Evolutionary conservation across 164 flowering plant genomes (phyloP).

Genomic region (Kingdonia uniflora): DNA sequence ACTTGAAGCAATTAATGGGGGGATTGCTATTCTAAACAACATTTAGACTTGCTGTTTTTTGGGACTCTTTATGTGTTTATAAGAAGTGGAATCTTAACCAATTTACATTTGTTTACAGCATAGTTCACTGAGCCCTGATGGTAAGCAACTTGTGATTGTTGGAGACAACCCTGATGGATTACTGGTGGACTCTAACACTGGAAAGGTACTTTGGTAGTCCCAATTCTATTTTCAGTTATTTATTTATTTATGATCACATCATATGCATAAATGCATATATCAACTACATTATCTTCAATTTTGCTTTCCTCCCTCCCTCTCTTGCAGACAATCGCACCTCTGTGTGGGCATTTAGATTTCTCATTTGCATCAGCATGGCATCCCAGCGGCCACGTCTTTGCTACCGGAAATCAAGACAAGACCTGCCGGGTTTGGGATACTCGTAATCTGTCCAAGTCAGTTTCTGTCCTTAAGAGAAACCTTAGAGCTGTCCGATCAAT

Average conservation of each 20-base stretch:
- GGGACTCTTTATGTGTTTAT: too few relatives aligned
- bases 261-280: too few relatives aligned
- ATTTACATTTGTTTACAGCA: conserved; percentile 40
- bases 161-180: conserved; percentile 79
- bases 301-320: neutral
- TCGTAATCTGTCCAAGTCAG: conserved; percentile 59
- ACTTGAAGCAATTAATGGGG: too few relatives aligned
- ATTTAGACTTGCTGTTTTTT: too few relatives aligned
- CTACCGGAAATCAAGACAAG: conserved; percentile 97
- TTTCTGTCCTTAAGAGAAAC: conserved; percentile 70
- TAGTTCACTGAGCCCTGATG: conserved; percentile 76
- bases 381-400: conserved; percentile 71
- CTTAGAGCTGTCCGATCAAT: conserved; percentile 90
- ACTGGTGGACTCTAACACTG: conserved; percentile 63
- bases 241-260: too few relatives aligned
- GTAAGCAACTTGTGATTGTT: conserved; percentile 66
- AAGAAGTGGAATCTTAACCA: too few relatives aligned
- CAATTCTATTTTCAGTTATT: too few relatives aligned
- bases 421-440: conserved; percentile 90
- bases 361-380: conserved; percentile 99
- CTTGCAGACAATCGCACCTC: conserved; percentile 38
- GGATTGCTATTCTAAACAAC: too few relatives aligned
- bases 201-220: conserved; percentile 44
- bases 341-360: conserved; percentile 76
- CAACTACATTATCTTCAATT: too few relatives aligned